Base-by-base conservation (phyloP, 148 eudicot genomes). In the Nepenthes mirabilis region DNA sequence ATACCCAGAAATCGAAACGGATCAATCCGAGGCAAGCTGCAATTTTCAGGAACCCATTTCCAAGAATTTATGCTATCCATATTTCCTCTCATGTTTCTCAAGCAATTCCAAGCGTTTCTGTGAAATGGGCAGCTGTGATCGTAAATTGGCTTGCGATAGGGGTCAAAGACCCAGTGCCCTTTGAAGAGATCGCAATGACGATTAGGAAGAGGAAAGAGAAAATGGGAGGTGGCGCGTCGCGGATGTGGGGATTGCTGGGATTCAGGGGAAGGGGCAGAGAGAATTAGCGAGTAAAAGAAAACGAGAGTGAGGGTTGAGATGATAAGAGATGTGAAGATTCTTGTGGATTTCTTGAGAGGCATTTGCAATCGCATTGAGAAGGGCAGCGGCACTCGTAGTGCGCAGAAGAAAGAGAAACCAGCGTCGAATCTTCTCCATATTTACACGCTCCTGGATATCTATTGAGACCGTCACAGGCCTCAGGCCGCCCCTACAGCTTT, bases 21-120 rank as follows among this genome's bases (percentile, higher is more conserved):
- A 50, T 93, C 90, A 68, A 93, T 56, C 60, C 77, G 70, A 1
- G 56, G 43, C 70, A 93, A 77, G 8, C 59, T 79, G 64, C 96
- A 93, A 6, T 75, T 53, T 34, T 82, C 63, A 1, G 96, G 98
- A 50, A 75, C 83, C 98, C 98, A 93, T 74, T 71, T 88, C 91
- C 85, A 86, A 0, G 80, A 78, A 86, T 83, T 88, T 66, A 93
- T 86, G 69, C 58, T 60, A 63, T 67, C 87, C 94, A 86, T 85
- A 37, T 77, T 75, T 1, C 64, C 83, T 33, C 96, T 80, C 62
- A 68, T 77, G 68, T 85, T 88, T 36, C 66, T 77, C 2, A 85
- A 11, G 75, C 96, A 91, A 69, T 91, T 91, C 97, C 98, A 88
- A 2, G 91, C 69, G 74, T 83, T 88, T 34, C 98, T 67, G 70